These are phyloP conservation scores for Ceratobasidium sp. DNA, from an alignment of 1,284 basidiomycete species.

Conservation along the genomic window DNA sequence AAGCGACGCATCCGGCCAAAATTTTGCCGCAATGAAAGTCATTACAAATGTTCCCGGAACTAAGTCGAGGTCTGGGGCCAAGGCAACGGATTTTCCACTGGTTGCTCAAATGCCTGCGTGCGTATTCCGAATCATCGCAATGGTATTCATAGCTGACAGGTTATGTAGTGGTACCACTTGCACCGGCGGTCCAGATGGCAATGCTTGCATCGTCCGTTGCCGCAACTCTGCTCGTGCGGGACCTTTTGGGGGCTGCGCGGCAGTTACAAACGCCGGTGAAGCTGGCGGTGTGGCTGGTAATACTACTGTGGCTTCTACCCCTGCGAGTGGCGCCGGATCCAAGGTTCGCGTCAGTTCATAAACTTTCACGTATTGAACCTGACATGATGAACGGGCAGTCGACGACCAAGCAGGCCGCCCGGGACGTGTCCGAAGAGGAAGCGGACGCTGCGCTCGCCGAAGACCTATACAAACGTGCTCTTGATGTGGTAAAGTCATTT, in stretches of 20 bases:
- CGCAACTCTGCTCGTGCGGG: slow-evolving; percentile 50
- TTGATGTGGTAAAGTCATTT: slow-evolving; percentile 13
- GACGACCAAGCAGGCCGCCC: slow-evolving; percentile 30
- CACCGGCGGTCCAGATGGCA: slow-evolving; percentile 50
- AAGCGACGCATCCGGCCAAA: slow-evolving; percentile 47
- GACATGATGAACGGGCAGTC: neutral
- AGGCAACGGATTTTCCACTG: slow-evolving; percentile 51
- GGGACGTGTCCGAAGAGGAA: slow-evolving; percentile 25
- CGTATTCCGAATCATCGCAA: neutral
- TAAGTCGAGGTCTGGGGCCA: slow-evolving; percentile 47
- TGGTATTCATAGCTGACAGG: too few relatives aligned
- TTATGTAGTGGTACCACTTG: slow-evolving; percentile 48
- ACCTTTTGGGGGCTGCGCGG: slow-evolving; percentile 51
- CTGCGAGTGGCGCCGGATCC: slow-evolving; percentile 10
- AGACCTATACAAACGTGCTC: slow-evolving; percentile 38
- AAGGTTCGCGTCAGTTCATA: neutral
- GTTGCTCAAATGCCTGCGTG: slow-evolving; percentile 49
- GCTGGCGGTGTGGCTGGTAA: slow-evolving; percentile 25
- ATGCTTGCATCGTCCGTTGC: slow-evolving; percentile 52
- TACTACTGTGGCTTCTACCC: slow-evolving; percentile 5
- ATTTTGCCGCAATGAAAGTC: slow-evolving; percentile 49
- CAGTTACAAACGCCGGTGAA: slow-evolving; percentile 46
- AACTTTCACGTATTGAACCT: neutral
- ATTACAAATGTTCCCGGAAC: slow-evolving; percentile 51
- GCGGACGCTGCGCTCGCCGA: slow-evolving; percentile 32